Base-by-base conservation (phyloP, 2,329 filamentous ascomycete species). In the Fusarium poae region DNA sequence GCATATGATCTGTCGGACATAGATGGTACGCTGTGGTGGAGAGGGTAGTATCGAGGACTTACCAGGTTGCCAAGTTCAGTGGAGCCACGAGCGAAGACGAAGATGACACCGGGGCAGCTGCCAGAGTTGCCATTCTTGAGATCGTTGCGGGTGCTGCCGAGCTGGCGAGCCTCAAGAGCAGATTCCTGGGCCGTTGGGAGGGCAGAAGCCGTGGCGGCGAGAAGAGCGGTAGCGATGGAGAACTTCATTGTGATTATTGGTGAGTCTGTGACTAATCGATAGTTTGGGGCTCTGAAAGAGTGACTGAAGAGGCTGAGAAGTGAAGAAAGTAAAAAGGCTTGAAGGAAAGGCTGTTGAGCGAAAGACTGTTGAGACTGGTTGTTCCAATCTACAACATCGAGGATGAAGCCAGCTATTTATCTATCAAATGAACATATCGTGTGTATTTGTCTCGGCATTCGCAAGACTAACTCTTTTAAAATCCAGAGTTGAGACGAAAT, bases 71-170 rank as follows among this genome's bases (percentile, higher is more conserved):
- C 80, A 8, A 58, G 10, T 67, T 82, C 80, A 13, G 76, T 78
- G 6, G 80, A 79, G 44, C 74, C 80, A n/a, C 80, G 77, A 44
- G 80, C 80, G 59, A 72, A 81, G 73, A 82, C 77, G 71, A 80
- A 77, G 68, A 82, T 81, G 46, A 76, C 77, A 8, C 57, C 63
- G 4, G 79, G 79, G 68, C 80, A 82, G 37, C 71, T 68, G 43
- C 69, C 65, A 18, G 68, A 65, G 45, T 58, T 72, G 30, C 77
- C 78, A 8, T 58, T 48, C 42, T 74, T 67, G 20, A 79, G 73
- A 32, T 79, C 77, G 34, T 74, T 73, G 32, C 70, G 65, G 9
- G 69, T 74, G 32, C 34, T 43, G 6, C 53, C 63, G 5, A 62
- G 25, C 34, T 74, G 72, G 3, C 72, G 72, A 18, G 52, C 64